These are phyloP conservation scores for Fusarium annulatum DNA, from an alignment of 2,329 filamentous ascomycete genomes.

Conservation along the genomic window DNA sequence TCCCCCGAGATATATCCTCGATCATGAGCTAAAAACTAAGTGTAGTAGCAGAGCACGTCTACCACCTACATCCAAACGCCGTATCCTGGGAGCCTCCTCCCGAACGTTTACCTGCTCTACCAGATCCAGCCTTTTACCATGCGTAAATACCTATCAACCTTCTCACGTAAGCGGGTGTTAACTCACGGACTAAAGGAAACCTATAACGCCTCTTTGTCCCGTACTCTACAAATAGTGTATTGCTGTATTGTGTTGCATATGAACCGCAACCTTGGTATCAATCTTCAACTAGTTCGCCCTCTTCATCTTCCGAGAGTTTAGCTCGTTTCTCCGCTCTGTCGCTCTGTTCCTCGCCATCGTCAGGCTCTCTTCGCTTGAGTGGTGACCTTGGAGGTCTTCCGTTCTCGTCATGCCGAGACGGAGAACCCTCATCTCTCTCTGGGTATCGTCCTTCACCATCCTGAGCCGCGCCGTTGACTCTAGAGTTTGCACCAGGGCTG, in stretches of 20 bases:
- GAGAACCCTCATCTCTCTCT: conserved; percentile 48
- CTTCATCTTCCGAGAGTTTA: conserved; percentile 60
- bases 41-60: conserved; percentile 28
- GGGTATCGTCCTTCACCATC: conserved; percentile 47
- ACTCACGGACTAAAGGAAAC: conserved; percentile 24
- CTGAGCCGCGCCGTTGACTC: conserved; percentile 54
- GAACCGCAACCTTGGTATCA: conserved; percentile 19
- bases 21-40: conserved; percentile 31
- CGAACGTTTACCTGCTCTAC: conserved; percentile 30
- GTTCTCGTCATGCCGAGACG: conserved; percentile 47
- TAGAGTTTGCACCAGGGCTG: conserved; percentile 60
- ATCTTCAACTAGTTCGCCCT: conserved; percentile 59
- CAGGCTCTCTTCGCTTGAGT: conserved; percentile 57
- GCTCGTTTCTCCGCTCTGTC: conserved; percentile 57
- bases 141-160: conserved; percentile 30
- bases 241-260: not conserved
- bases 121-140: conserved; percentile 32
- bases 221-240: conserved; percentile 30
- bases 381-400: conserved; percentile 52
- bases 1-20: conserved; percentile 15
- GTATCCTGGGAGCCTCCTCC: conserved; percentile 35
- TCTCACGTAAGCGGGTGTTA: conserved; percentile 15
- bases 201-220: conserved; percentile 38
- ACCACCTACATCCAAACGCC: conserved; percentile 44
- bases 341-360: conserved; percentile 49